Conservation (phyloP, 352 stramenopile species). For the Pythium aristosporum region DNA sequence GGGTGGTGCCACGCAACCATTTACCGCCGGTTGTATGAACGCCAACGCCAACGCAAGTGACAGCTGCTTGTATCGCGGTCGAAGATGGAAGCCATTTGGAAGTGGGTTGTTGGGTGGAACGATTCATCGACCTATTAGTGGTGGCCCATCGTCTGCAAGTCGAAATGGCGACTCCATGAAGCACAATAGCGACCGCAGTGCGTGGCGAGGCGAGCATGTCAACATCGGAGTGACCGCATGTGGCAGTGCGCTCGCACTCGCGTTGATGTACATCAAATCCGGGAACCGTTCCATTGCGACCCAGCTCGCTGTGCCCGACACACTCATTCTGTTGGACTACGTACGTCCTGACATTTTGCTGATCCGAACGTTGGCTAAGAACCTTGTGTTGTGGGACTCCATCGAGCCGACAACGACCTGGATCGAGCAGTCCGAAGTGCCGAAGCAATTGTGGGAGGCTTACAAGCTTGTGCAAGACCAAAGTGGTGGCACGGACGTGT, state of each 20-base stretch:
- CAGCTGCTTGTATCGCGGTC: constrained; percentile 71
- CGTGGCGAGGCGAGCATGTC: constrained; percentile 78
- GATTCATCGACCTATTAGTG: constrained; percentile 2
- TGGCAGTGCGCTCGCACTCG: constrained; percentile 91
- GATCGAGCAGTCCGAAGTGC: constrained; percentile 83
- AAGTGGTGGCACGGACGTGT: background rate
- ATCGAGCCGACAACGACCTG: constrained; percentile 89
- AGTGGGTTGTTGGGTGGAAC: background rate
- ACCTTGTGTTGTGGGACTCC: constrained; percentile 95
- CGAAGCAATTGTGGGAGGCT: constrained; percentile 46
- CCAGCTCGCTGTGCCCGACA: constrained; percentile 91
- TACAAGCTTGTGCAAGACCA: constrained; percentile 37
- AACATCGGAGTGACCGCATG: constrained; percentile 96
- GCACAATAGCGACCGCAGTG: constrained; percentile 16
- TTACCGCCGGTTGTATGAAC: constrained; percentile 5
- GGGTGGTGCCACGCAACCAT: constrained; percentile 48
- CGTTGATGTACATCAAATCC: constrained; percentile 96
- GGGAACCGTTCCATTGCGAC: constrained; percentile 83
- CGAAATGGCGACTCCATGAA: constrained; percentile 4
- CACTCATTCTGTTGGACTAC: constrained; percentile 94
- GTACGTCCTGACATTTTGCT: constrained; percentile 95
- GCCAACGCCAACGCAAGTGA: constrained; percentile 22
- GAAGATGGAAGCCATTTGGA: constrained; percentile 60
- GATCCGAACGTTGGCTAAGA: constrained; percentile 92
- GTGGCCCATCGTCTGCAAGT: background rate